These are phyloP conservation scores for Celoporthe dispersa DNA, from an alignment of 2,329 filamentous ascomycete species.

Conservation along the genomic window DNA sequence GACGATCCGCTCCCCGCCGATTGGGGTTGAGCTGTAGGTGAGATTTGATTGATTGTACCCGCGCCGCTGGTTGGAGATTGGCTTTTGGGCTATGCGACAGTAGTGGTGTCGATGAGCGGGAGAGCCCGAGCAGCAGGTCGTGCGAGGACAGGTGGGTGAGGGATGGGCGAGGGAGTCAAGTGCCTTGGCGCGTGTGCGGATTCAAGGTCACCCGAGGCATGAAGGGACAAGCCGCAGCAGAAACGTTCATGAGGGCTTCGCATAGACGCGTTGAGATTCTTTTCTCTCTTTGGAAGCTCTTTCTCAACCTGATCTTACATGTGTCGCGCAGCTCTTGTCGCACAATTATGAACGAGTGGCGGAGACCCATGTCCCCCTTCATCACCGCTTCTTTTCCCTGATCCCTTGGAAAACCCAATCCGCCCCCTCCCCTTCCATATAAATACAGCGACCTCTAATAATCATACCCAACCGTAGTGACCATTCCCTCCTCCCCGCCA, in stretches of 20 bases:
- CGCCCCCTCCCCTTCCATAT: not conserved
- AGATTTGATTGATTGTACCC: not conserved
- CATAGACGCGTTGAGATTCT: not conserved
- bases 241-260: not conserved
- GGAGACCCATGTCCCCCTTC: not conserved
- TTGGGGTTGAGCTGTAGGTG: not conserved
- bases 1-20: constrained; percentile 20
- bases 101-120: constrained; percentile 7
- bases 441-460: constrained; percentile 24
- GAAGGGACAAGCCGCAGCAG: not conserved
- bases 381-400: constrained; percentile 13
- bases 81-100: not conserved
- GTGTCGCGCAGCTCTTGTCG: constrained; percentile 7
- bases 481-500: not conserved
- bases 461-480: constrained; percentile 13
- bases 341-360: constrained; percentile 4
- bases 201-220: not conserved
- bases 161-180: no score
- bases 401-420: not conserved
- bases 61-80: not conserved
- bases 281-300: not conserved
- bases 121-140: not conserved
- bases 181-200: not conserved
- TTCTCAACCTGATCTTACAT: constrained; percentile 16
- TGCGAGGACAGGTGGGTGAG: not conserved